Evolutionary conservation across 2,329 filamentous ascomycete species (phyloP), one percentile per base, ranked within the genome.

Genomic region (Incumbomyces lentus): DNA sequence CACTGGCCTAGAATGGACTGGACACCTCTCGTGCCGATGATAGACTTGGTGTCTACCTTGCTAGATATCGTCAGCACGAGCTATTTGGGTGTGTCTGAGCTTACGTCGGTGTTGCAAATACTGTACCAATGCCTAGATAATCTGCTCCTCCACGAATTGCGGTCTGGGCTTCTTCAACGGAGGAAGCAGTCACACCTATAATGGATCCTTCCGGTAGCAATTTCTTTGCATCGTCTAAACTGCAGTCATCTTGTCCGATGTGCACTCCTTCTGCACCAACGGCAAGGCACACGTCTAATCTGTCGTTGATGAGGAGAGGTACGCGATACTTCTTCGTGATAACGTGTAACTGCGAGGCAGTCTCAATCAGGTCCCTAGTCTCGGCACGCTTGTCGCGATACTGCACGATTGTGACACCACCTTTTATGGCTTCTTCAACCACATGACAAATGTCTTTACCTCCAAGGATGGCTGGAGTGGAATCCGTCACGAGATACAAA

Each of bases 241-340:
- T 73, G 72, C 95, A 82, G 64, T 96, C 90, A 74, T 95, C 89
- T 68, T 96, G 90, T 6, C 92, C 92, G 41, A 96, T 77, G 63
- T 96, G 92, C 7, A 95, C 87, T 38, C 92, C 92, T 68, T 95
- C 90, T 48, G 86, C 92, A 11, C 81, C 85, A 36, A 89, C 76
- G 12, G 87, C 88, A 14, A 87, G 73, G 7, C 88, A 89, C 19
- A 96, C 86, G 62, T 95, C 89, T 5, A 95, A 77, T 11, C 89
- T 80, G 63, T 96, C 92, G 62, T 96, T 96, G 69, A 96, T 88
- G 46, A 96, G 71, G 48, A 96, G 74, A 26, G 90, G 90, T 2
- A 95, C 78, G 13, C 72, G 71, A 60, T 84, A 73, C 39, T 70
- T 70, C 53, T 70, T 71, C 16, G 87, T 90, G 52, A 92, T 68